Evolutionary conservation across 2,329 filamentous ascomycete genomes (phyloP), one percentile per base, ranked within the genome.

Genomic region (Phaeomoniella chlamydospora): DNA sequence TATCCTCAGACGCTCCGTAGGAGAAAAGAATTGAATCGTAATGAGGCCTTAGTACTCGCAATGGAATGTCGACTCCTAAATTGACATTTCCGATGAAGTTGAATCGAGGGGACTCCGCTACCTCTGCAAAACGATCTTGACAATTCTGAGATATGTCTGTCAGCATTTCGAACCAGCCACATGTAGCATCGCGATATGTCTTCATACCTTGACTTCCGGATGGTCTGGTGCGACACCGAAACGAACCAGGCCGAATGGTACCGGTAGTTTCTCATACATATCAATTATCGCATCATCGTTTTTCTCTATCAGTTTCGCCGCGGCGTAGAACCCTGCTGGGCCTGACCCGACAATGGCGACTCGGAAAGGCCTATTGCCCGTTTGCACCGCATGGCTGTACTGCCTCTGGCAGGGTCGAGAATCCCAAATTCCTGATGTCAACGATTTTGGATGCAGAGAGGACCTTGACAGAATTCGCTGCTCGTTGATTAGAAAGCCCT

Each of bases 221-320:
- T 98, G 90, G 55, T 98, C 90, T 4, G 90, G 90, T n/a, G 90
- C 92, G 39, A 98, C 90, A 5, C 90, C 90, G 52, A 90, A 94
- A 37, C 90, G 72, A 34, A 93, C 87, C 37, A 98, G 69, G 1
- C 90, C 90, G 53, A 84, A 98, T 0, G 90, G 90, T 3, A 93
- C 86, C 0, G 90, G 90, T 29, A 96, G 62, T 17, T 84, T 76
- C 59, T 98, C 90, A 53, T 93, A 98, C 88, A 98, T 96, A 58
- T 96, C 88, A 15, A 98, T 71, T 35, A 72, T 69, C 0, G 79
- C 77, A 52, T 77, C 65, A 15, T 76, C 67, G 26, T 90, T 68
- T 49, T 77, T 83, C 37, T 73, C 72, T 68, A 96, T 78, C 37
- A 94, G 70, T 39, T 86, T 74, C 50, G 90, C 84, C 1, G 90